Evolutionary conservation across 2,329 filamentous ascomycete genomes (phyloP), one percentile per base, ranked within the genome.

Genomic region (Xylariaceae sp.): DNA sequence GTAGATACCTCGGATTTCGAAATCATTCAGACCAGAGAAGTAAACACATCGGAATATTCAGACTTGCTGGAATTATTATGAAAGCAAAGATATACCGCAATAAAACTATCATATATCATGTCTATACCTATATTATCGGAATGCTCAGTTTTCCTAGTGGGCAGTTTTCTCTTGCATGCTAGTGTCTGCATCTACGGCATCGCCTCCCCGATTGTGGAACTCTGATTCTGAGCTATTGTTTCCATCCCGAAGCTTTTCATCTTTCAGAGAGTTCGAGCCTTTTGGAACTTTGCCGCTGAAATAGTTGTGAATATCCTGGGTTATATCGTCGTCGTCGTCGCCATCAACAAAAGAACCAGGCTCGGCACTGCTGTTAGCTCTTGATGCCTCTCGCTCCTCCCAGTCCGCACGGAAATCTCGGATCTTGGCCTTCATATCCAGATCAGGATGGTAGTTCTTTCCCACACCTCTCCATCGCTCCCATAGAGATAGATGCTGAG

Each of bases 401-500:
- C 84, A 87, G 63, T 86, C 84, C 30, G 73, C 68, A 44, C 82
- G 79, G 82, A 96, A 89, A 70, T 97, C 93, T 64, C 86, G 81
- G 59, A 97, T 88, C 80, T 91, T 92, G 70, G 87, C 81, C 76
- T 89, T 83, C 76, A 88, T 91, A 78, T 97, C 93, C 44, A 86
- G 77, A 58, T 90, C 86, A 6, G 92, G 85, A 72, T 97, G 79
- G 77, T 97, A 97, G 69, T 82, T 71, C 79, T 94, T 95, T 72
- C 87, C 85, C 15, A 88, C 81, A 45, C 91, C 92, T 49, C 83
- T 81, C 59, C 90, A 73, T 57, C 91, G 87, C 81, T 97, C 93
- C 88, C 91, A 97, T 45, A 92, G 71, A 6, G 89, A 93, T 59
- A 97, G 77, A 70, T 97, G 93, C 72, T 88, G 84, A 41, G 91